These are phyloP conservation scores for Diaporthe helianthi DNA, from an alignment of 2,329 filamentous ascomycete genomes.

Conservation along the genomic window DNA sequence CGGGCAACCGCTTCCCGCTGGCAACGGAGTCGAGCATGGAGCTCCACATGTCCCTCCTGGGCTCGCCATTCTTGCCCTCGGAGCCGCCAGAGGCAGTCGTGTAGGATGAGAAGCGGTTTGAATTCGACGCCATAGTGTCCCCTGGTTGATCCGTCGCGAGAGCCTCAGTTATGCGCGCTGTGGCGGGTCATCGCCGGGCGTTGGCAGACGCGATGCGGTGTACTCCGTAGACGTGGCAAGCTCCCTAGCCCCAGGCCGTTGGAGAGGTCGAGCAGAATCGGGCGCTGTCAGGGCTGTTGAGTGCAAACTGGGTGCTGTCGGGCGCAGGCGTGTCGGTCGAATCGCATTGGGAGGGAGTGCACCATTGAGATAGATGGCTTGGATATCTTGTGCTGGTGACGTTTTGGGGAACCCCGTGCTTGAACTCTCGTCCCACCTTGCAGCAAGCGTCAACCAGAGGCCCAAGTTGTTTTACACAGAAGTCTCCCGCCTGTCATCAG, in stretches of 20 bases:
- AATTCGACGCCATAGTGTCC: constrained; percentile 51
- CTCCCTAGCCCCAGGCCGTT: constrained; percentile 10
- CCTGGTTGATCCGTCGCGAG: constrained; percentile 28
- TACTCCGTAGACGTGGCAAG: constrained; percentile 21
- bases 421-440: constrained; percentile 15
- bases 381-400: constrained; percentile 15
- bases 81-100: constrained; percentile 57
- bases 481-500: constrained; percentile 8
- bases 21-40: constrained; percentile 91
- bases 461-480: constrained; percentile 29
- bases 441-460: constrained; percentile 26
- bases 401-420: constrained; percentile 24
- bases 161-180: constrained; percentile 28
- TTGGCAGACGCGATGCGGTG: constrained; percentile 30
- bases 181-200: constrained; percentile 33
- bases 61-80: constrained; percentile 68
- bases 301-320: constrained; percentile 14
- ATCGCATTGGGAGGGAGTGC: constrained; percentile 5
- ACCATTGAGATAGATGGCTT: not conserved
- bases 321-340: not conserved
- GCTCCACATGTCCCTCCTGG: constrained; percentile 92
- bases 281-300: not conserved
- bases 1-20: constrained; percentile 85
- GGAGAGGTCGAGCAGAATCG: constrained; percentile 4
- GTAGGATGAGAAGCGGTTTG: constrained; percentile 65